Evolutionary conservation across 73 alveolate species (phyloP).

Genomic region (Uronychia setigera): DNA sequence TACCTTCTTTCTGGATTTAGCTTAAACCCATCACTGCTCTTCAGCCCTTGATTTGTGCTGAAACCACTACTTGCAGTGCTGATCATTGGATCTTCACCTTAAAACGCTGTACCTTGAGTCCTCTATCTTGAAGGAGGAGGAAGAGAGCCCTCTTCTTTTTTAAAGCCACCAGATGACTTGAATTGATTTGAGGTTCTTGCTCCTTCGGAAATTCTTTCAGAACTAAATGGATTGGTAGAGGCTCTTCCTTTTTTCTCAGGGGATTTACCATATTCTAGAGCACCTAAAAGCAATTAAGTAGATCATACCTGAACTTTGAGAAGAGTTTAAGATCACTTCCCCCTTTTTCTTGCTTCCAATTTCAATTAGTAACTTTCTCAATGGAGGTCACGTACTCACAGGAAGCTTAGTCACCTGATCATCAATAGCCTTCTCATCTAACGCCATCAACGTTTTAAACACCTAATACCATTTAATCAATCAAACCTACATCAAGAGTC

Average conservation of each 20-base stretch:
- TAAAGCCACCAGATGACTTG: not conserved
- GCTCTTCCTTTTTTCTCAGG: no score
- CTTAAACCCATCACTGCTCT: not conserved
- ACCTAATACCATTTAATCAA: not conserved
- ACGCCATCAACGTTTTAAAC: not conserved
- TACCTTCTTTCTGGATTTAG: not conserved
- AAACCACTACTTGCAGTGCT: not conserved
- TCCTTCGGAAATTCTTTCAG: no score
- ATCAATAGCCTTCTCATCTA: constrained; percentile 27
- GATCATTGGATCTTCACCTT: not conserved
- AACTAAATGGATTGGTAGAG: no score
- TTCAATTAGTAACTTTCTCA: constrained; percentile 28
- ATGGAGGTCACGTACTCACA: constrained; percentile 22
- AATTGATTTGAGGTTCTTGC: not conserved
- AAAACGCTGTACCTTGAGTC: not conserved
- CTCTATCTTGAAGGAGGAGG: not conserved
- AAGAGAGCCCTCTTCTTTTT: not conserved
- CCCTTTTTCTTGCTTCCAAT: constrained; percentile 5
- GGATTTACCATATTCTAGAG: no score
- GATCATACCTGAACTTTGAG: no score
- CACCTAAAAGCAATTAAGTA: no score
- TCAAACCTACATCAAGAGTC: constrained; percentile 13
- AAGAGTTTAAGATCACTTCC: not conserved
- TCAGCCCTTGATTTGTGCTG: not conserved
- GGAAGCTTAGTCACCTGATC: constrained; percentile 13